Evolutionary conservation across 148 eudicot species (phyloP), one percentile per base, ranked within the genome.

Genomic region (Salicornia ramosissima): DNA sequence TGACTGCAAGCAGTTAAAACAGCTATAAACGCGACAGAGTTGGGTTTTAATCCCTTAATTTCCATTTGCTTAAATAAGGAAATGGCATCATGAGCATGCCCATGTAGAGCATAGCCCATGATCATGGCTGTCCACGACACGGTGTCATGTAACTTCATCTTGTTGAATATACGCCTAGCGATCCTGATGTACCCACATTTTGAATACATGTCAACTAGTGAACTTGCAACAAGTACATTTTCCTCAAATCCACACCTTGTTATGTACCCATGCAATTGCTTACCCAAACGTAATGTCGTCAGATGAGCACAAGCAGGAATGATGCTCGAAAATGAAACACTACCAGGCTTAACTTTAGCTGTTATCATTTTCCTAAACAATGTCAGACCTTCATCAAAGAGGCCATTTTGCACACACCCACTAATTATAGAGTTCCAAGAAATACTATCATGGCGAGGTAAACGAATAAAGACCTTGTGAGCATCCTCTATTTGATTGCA

Each of bases 111-210:
- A 74, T 80, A 88, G 2, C 91, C 93, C 93, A 84, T 92, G 42
- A 88, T 90, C 91, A 90, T 92, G 66, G 97, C 87, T 54, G 94
- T 92, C 86, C 90, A 90, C 26, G 91, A 81, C 63, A 92, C 90
- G 10, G 76, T 76, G 69, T 92, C 94, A 46, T 74, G 91, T 34
- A 68, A 57, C 68, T 84, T 75, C 84, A 92, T 85, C 25, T 71
- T 72, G 67, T 81, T 68, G 56, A 90, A 92, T 69, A 90, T 79
- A 56, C 81, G 71, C 82, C 83, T 81, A 2, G 96, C 91, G 47
- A 80, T 61, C 54, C 47, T 82, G 63, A 92, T 75, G 75, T 82
- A 79, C 36, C 98, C 96, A 67, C 96, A 90, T 74, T 87, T 90
- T 42, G 94, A 91, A 80, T 92, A 92, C 94, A 92, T 90, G 74